Base-by-base conservation (phyloP, 1,284 basidiomycete species). In the Caloboletus inedulis region DNA sequence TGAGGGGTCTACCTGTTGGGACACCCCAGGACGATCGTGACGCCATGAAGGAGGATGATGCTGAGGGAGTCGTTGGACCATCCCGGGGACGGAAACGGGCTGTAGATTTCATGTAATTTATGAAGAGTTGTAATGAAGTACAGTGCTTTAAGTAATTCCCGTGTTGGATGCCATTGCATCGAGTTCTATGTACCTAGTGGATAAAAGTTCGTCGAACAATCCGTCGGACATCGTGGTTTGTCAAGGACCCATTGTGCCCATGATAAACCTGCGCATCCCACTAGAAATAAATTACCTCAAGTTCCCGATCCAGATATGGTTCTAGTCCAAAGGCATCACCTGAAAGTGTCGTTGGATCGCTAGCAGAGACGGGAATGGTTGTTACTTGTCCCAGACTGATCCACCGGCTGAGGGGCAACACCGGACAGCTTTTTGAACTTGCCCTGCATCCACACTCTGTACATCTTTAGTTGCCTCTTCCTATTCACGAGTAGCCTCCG, bases 381-480 rank as follows among this genome's bases (percentile, higher is more conserved):
- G 25, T 47, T 23, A 21, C 19, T 10, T n/a, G 33, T 35, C n/a
- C n/a, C 14, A 14, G 34, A 10, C 25, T 37, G 39, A 25, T 40
- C 45, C 16, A 43, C 19, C 3, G 19, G 7, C 8, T 25, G 42
- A 13, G 16, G 10, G 25, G 18, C 31, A 25, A 9, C 8, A 6
- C 25, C 9, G 0, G 54, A 18, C 21, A 47, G 12, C 46, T 55
- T 63, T 56, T 47, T 64, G 62, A 94, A 94, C 69, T 89, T 91
- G 4, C 84, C 90, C 71, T 96, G 92, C 83, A 95, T 86, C 92
- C 92, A 96, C 4, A 94, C 90, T 41, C 94, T 77, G 69, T 95
- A 96, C 94, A 98, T 98, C 72, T 95, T 94, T 49, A 95, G 73
- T 72, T 94, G 87, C 51, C 91, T 77, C 70, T 95, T 97, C 47